Percentiles rank a stretch among this genome's conserved stretches.
Conservation (phyloP, 768 basidiomycete species). For the Serendipita indica region DNA sequence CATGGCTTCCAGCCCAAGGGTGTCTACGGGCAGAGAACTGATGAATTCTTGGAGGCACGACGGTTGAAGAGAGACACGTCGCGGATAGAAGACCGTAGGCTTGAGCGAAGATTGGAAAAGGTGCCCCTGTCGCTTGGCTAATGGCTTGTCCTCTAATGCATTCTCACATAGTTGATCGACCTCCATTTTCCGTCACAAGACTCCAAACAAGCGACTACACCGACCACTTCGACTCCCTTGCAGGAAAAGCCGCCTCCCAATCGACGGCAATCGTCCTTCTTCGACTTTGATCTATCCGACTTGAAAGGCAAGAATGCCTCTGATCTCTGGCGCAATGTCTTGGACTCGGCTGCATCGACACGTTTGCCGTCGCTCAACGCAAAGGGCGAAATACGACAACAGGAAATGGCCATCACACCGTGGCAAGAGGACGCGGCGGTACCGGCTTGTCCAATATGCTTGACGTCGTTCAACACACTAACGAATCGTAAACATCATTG, state of each 20-base stretch:
- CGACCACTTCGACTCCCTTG: constrained; percentile 3
- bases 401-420: constrained; percentile 85
- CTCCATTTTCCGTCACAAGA: constrained; percentile 28
- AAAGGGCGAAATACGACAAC: constrained; percentile 56
- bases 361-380: constrained; percentile 25
- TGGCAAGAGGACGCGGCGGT: constrained; percentile 80
- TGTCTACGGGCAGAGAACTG: constrained; percentile 62
- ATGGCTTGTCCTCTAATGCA: background rate
- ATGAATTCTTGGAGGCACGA: constrained; percentile 49
- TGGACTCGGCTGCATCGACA: constrained; percentile 20
- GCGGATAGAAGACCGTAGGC: constrained; percentile 65
- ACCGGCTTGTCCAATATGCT: constrained; percentile 73
- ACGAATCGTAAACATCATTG: constrained; percentile 96
- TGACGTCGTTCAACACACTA: constrained; percentile 64
- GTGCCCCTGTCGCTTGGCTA: constrained; percentile 31
- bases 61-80: constrained; percentile 27
- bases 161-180: constrained; percentile 25
- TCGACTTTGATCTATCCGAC: constrained; percentile 47
- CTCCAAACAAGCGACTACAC: constrained; percentile 4
- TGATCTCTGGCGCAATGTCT: constrained; percentile 51
- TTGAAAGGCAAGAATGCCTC: constrained; percentile 49
- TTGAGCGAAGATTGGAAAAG: constrained; percentile 81
- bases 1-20: constrained; percentile 92
- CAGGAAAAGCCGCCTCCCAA: constrained; percentile 16
- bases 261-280: constrained; percentile 49